These are phyloP conservation scores for Vigna angularis DNA, from an alignment of 306 rosid species.

Conservation along the genomic window DNA sequence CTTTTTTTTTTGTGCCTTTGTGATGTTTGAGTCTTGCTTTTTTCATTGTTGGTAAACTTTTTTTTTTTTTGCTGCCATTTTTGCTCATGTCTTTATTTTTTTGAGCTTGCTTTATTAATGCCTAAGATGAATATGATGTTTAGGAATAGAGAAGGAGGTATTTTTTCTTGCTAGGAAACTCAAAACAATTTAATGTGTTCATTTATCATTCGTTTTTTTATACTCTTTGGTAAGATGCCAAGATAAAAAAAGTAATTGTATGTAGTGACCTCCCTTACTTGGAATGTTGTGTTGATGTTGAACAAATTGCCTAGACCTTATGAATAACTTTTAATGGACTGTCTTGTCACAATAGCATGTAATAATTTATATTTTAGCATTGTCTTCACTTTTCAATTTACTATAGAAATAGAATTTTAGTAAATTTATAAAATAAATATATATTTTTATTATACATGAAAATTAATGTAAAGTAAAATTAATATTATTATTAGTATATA, in stretches of 20 bases:
- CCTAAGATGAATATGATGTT: constrained; percentile 44
- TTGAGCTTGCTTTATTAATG: too few relatives aligned
- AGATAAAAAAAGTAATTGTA: constrained; percentile 37
- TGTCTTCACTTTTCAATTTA: neutral
- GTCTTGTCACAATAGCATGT: constrained; percentile 48
- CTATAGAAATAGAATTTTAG: too few relatives aligned
- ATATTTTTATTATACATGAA: too few relatives aligned
- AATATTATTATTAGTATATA: too few relatives aligned
- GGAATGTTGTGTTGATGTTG: constrained; percentile 47
- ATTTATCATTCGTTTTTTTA: constrained; percentile 30
- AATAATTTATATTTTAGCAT: constrained; percentile 37
- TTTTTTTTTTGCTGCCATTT: too few relatives aligned
- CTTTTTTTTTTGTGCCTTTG: too few relatives aligned
- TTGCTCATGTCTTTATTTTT: too few relatives aligned
- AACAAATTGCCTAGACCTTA: constrained; percentile 42
- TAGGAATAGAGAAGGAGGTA: constrained; percentile 43
- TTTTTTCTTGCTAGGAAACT: constrained; percentile 39
- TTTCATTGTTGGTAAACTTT: too few relatives aligned
- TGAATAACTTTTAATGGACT: constrained; percentile 42
- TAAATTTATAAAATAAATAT: too few relatives aligned
- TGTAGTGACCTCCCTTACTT: constrained; percentile 48
- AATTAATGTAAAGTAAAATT: too few relatives aligned
- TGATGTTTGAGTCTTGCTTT: too few relatives aligned
- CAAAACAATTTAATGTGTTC: constrained; percentile 28
- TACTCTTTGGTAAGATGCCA: constrained; percentile 38